Evolutionary conservation across 768 basidiomycete genomes (phyloP), one percentile per base, ranked within the genome.

Genomic region (Tricholoma sp.): DNA sequence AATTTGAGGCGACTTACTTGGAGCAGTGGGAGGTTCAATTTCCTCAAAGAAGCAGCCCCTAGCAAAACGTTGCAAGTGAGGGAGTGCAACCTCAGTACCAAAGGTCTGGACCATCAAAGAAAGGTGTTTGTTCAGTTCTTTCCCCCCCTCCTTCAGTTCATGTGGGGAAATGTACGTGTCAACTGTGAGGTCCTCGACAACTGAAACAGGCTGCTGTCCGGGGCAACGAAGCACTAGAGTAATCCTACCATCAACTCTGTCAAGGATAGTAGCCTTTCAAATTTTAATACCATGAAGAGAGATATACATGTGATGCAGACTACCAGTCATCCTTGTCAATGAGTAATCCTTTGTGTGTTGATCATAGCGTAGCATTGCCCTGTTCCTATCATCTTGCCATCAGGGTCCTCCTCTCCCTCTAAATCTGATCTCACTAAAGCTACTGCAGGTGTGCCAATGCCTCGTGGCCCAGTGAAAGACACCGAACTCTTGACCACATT

Each of bases 31-130:
- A 29, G 56, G 54, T 18, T 52, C 15, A 18, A 56, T 44, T 17
- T 34, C 50, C 36, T 57, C 51, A 31, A 44, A 12, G 31, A 28
- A 11, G 32, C 56, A 60, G 10, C 56, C 42, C 28, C 28, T 24
- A 34, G 44, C 34, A 18, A 62, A 62, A 33, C 20, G 50, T 41
- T 31, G 54, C 13, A 62, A 50, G 32, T 60, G 56, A 15, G 61
- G 56, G n/a, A 62, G 37, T 28, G 47, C 61, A 31, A 62, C 36
- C 31, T 57, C 53, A 41, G 39, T 34, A 18, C 52, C 55, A 50
- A 62, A 62, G 6, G 55, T 39, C 42, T 62, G 61, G 28, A 59
- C 50, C 29, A 62, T 45, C 17, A 59, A n/a, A 12, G 59, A 51
- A 28, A 60, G 41, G 15, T 49, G 36, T 44, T 51, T 57, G n/a